phyloP scores from a whole-genome alignment of 164 flowering plant genomes.

The Piper longum region DNA sequence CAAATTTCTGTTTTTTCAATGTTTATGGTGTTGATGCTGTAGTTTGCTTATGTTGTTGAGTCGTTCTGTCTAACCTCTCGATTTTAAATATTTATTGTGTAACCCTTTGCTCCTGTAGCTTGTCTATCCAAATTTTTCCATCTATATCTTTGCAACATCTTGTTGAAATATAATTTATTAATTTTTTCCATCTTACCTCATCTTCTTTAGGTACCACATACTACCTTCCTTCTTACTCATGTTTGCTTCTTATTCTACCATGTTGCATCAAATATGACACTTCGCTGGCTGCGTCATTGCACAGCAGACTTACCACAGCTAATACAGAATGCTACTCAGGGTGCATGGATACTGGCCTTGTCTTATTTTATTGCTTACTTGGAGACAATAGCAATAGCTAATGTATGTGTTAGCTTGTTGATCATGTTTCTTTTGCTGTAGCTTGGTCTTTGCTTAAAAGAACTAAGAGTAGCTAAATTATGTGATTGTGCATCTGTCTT shows the following conservation, averaged over 20 bases:
- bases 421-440: background rate
- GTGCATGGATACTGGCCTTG: slow-evolving; percentile 74
- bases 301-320: slow-evolving; percentile 51
- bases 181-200: background rate
- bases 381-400: slow-evolving; percentile 86
- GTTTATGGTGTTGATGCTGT: too few species aligned
- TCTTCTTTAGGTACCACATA: slow-evolving; percentile 80
- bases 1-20: too few species aligned
- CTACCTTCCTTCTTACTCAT: slow-evolving; percentile 88
- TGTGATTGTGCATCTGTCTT: too few species aligned
- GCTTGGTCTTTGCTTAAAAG: too few species aligned
- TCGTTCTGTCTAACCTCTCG: too few species aligned
- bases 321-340: slow-evolving; percentile 49
- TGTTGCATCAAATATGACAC: slow-evolving; percentile 72
- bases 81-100: too few species aligned
- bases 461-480: too few species aligned
- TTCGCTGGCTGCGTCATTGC: slow-evolving; percentile 67
- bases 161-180: too few species aligned
- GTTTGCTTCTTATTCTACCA: slow-evolving; percentile 95
- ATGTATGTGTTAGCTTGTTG: slow-evolving; percentile 33
- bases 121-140: too few species aligned
- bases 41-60: too few species aligned
- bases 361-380: slow-evolving; percentile 82
- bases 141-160: too few species aligned
- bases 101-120: too few species aligned